phyloP scores from a whole-genome alignment of 2,329 filamentous ascomycete species.

The Aureobasidium sp. region DNA sequence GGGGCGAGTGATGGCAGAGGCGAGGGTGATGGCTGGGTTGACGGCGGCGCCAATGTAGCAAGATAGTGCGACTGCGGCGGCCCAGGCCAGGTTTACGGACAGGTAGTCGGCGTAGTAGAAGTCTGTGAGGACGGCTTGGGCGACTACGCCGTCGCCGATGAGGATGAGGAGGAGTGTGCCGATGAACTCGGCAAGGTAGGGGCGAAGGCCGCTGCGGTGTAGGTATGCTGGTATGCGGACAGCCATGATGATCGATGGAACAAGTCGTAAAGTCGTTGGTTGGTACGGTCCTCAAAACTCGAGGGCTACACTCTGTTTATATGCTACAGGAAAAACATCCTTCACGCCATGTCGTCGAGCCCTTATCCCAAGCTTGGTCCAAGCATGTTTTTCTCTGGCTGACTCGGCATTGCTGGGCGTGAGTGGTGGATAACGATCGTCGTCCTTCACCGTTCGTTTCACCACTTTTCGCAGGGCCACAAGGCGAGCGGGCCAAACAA shows the following conservation, averaged over 20 bases:
- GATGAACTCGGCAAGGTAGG: slow-evolving; percentile 10
- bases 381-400: background rate
- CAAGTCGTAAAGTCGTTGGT: background rate
- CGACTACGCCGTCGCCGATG: slow-evolving; percentile 13
- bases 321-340: background rate
- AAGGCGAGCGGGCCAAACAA: background rate
- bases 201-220: background rate
- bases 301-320: background rate
- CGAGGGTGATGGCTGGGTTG: slow-evolving; percentile 10
- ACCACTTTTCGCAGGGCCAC: background rate
- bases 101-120: slow-evolving; percentile 5
- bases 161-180: slow-evolving; percentile 12
- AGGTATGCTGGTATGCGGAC: background rate
- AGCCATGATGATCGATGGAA: background rate
- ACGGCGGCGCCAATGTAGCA: slow-evolving; percentile 2
- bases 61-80: background rate
- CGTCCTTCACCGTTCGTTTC: slow-evolving; percentile 9
- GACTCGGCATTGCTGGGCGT: slow-evolving; percentile 11
- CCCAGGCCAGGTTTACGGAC: slow-evolving; percentile 10
- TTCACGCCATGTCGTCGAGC: background rate
- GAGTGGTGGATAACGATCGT: background rate
- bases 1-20: slow-evolving; percentile 8
- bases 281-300: background rate
- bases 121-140: slow-evolving; percentile 6
- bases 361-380: slow-evolving; percentile 4